phyloP scores from a whole-genome alignment of 306 rosid species.

The Fagus crenata region DNA sequence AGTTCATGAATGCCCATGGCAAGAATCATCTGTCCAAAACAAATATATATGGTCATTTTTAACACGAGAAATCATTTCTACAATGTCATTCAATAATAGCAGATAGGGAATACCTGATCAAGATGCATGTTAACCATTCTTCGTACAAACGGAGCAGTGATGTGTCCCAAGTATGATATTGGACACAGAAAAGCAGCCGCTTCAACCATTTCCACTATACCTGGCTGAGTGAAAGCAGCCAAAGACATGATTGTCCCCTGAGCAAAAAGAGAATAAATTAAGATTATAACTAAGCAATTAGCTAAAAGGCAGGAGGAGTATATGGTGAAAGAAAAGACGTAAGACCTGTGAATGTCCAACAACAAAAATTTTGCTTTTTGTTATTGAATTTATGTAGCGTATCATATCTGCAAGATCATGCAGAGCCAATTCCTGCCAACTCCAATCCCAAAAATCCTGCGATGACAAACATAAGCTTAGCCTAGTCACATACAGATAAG shows the following conservation, averaged over 20 bases:
- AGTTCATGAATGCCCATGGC: constrained; percentile 70
- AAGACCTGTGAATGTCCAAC: constrained; percentile 96
- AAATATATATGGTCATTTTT: constrained; percentile 32
- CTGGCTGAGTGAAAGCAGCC: constrained; percentile 70
- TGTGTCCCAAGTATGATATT: constrained; percentile 77
- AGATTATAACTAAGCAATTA: constrained; percentile 19
- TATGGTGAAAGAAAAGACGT: constrained; percentile 26
- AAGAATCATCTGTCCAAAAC: constrained; percentile 61
- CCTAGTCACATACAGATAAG: constrained; percentile 25
- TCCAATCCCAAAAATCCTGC: constrained; percentile 95
- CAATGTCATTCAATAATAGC: constrained; percentile 12
- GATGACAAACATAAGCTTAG: constrained; percentile 26
- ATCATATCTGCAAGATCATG: constrained; percentile 78
- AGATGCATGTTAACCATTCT: constrained; percentile 71
- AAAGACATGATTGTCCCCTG: constrained; percentile 87
- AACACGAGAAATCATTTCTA: constrained; percentile 25
- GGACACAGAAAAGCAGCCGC: constrained; percentile 89
- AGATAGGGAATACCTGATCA: constrained; percentile 64
- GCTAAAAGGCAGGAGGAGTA: constrained; percentile 13
- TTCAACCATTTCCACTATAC: constrained; percentile 71
- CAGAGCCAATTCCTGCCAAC: constrained; percentile 86
- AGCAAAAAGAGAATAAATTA: constrained; percentile 20
- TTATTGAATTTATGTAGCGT: constrained; percentile 48
- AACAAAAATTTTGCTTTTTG: constrained; percentile 60
- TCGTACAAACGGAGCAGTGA: constrained; percentile 60